These are phyloP conservation scores for Perkinsus olseni DNA, from an alignment of 169 alveolate species.

Conservation along the genomic window DNA sequence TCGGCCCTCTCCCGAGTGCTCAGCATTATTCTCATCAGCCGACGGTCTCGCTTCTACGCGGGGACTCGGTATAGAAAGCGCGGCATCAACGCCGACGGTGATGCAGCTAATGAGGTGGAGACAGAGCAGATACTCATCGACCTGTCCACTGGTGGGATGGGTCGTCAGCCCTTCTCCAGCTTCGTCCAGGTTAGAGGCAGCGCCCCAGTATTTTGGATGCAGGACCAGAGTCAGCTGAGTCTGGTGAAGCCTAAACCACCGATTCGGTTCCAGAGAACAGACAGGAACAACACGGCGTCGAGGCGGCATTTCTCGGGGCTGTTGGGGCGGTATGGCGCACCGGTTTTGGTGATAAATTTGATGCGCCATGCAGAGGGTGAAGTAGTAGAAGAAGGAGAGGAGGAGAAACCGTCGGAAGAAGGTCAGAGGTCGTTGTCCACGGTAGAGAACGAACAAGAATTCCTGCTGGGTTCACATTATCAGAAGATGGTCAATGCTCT, in stretches of 20 bases:
- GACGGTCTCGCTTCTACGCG: constrained; percentile 81
- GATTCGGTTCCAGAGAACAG: neutral
- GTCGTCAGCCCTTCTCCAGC: constrained; percentile 55
- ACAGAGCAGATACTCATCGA: constrained; percentile 79
- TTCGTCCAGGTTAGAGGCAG: constrained; percentile 89
- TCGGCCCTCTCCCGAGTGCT: constrained; percentile 33
- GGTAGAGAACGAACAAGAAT: neutral
- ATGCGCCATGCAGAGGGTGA: neutral
- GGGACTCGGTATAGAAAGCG: constrained; percentile 88
- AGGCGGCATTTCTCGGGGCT: neutral
- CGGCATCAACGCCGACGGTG: constrained; percentile 77
- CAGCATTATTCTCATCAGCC: constrained; percentile 58
- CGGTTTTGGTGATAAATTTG: neutral
- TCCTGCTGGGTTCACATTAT: neutral
- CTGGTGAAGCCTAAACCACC: neutral
- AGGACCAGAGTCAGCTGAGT: constrained; percentile 25
- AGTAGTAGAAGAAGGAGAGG: neutral
- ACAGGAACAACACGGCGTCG: neutral
- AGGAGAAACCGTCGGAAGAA: neutral
- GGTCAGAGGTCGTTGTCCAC: neutral
- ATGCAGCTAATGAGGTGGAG: constrained; percentile 84
- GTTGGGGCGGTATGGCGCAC: neutral
- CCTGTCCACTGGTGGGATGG: constrained; percentile 11
- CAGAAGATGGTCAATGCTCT: neutral
- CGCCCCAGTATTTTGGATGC: constrained; percentile 84